Percentiles rank a stretch among this genome's conserved stretches.
These are phyloP conservation scores for Wickerhamiella occidentalis DNA, from an alignment of 805 yeast species.

Conservation along the genomic window DNA sequence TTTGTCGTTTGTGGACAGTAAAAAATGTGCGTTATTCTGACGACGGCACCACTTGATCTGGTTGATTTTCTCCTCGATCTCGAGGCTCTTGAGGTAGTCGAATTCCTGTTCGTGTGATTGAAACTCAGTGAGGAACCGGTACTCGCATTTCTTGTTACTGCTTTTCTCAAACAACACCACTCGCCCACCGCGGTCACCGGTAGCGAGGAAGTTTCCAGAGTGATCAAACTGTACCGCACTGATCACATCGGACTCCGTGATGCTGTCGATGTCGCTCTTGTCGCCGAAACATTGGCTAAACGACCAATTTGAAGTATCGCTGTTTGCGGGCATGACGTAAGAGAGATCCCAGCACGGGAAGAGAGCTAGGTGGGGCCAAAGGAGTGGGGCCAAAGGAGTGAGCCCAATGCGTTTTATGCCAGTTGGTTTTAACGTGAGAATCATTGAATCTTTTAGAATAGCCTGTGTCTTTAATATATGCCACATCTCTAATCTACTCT, in stretches of 20 bases:
- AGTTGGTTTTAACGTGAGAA: no score
- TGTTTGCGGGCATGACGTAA: constrained; percentile 18
- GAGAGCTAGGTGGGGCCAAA: no score
- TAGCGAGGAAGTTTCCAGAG: constrained; percentile 89
- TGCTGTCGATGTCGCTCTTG: constrained; percentile 89
- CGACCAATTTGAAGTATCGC: constrained; percentile 46
- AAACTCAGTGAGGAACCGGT: constrained; percentile 90
- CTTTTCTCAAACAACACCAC: constrained; percentile 80
- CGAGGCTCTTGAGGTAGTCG: constrained; percentile 88
- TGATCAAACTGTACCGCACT: constrained; percentile 94
- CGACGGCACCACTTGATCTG: constrained; percentile 93
- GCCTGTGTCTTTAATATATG: no score
- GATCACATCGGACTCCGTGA: constrained; percentile 93
- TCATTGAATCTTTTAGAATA: no score
- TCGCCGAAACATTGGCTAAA: constrained; percentile 98
- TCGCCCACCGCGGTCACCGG: constrained; percentile 98
- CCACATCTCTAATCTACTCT: no score
- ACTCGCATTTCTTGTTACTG: constrained; percentile 48
- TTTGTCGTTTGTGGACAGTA: constrained; percentile 88
- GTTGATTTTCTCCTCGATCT: constrained; percentile 92
- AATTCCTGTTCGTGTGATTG: constrained; percentile 98
- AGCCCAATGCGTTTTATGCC: no score
- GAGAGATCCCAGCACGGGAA: background rate
- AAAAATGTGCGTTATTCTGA: constrained; percentile 77
- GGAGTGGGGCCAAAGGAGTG: no score